Percentiles rank a stretch among this genome's conserved stretches.
phyloP scores from a whole-genome alignment of 2,329 filamentous ascomycete genomes.

The Zasmidium cellare region DNA sequence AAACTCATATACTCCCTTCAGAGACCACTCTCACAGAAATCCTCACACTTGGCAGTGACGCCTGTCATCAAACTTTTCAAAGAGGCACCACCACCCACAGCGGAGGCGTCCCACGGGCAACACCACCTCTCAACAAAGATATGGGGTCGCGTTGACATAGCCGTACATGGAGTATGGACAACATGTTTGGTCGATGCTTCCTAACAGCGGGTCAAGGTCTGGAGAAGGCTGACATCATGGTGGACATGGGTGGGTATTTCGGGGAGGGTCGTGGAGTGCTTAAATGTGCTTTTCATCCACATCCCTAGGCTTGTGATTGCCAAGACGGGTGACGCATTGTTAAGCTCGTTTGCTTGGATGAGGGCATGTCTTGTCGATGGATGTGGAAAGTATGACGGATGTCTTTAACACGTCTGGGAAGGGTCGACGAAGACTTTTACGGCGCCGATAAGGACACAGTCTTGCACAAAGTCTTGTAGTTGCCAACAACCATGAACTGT shows the following conservation, averaged over 20 bases:
- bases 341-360: neutral
- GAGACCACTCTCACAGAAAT: neutral
- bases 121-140: neutral
- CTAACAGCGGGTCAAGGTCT: constrained; percentile 5
- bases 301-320: constrained; percentile 1
- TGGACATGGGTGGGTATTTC: constrained; percentile 3
- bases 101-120: neutral
- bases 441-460: no score
- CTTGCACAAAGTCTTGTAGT: no score
- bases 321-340: neutral
- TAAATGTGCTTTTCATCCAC: neutral
- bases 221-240: constrained; percentile 7
- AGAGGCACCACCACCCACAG: no score
- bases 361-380: no score
- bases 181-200: constrained; percentile 5
- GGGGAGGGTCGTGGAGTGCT: constrained; percentile 4
- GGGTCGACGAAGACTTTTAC: no score
- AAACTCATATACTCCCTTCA: neutral
- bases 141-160: neutral
- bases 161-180: neutral
- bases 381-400: no score
- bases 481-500: no score
- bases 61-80: neutral
- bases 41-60: neutral
- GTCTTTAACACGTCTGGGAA: no score